Evolutionary conservation across 1,284 basidiomycete species (phyloP), one percentile per base, ranked within the genome.

Genomic region (Heterobasidion irregulare): DNA sequence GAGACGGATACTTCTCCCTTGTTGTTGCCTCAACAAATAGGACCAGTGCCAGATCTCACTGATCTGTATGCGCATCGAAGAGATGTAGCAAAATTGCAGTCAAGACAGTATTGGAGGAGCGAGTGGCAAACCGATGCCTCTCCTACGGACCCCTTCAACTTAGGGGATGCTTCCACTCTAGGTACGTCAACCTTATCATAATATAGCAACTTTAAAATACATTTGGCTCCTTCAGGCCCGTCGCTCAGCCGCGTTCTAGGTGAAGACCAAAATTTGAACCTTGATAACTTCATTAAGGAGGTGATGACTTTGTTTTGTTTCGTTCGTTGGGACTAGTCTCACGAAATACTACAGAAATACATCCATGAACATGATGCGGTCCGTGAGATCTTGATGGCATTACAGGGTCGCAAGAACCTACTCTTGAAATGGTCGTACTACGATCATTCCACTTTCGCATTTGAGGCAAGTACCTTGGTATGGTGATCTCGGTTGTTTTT

Each of bases 281-380:
- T 70, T 26, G 62, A 65, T 47, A 65, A 65, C 38, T 69, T 62
- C 16, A 60, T 64, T 43, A 65, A 65, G 60, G 68, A 72, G 64
- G 74, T 73, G 58, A 56, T 57, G 51, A 18, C 15, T 15, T 10
- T 18, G 7, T 18, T 34, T 32, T 47, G 18, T 49, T 26, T 16
- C 18, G n/a, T 26, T 36, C 32, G 50, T 55, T 43, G 16, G 8
- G 32, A 19, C 8, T 26, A 19, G 13, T 16, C 47, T 53, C 15
- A 41, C 35, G 19, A 18, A 48, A 50, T 7, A 26, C 19, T 50
- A 13, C 61, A 89, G 84, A 78, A 66, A 67, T 85, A 84, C 56
- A 84, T 90, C 35, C 67, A 82, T 53, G 89, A 92, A 68, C 75
- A 82, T 50, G 82, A 90, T 59, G 81, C 82, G 41, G 82, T 88